Evolutionary conservation across 1,284 basidiomycete genomes (phyloP).

Genomic region (Cronartium quercuum): DNA sequence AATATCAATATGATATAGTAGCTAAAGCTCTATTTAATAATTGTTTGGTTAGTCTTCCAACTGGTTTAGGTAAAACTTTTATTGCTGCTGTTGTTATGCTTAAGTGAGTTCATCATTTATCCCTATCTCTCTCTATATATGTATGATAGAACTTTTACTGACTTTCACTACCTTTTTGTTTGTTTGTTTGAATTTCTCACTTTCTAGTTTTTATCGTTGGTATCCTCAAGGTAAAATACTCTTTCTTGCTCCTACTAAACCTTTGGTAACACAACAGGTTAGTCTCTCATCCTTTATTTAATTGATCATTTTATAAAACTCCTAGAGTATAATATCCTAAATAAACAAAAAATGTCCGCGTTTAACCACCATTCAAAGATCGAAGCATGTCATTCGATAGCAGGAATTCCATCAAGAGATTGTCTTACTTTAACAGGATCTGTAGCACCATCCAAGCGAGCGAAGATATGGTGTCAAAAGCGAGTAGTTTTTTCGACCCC

Average conservation of each 20-base stretch:
- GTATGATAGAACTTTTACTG: not conserved
- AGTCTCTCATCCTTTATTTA: not conserved
- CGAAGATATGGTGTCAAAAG: constrained; percentile 65
- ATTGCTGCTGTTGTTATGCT: constrained; percentile 92
- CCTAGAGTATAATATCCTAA: not conserved
- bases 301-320: not conserved
- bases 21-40: constrained; percentile 82
- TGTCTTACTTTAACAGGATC: constrained; percentile 79
- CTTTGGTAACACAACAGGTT: constrained; percentile 78
- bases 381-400: constrained; percentile 83
- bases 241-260: constrained; percentile 92
- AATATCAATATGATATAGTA: constrained; percentile 94
- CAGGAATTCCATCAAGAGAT: constrained; percentile 83
- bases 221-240: constrained; percentile 88
- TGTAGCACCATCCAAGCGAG: constrained; percentile 53
- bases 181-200: too few relatives aligned
- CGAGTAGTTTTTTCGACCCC: constrained; percentile 97
- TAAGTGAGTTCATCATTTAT: constrained; percentile 44
- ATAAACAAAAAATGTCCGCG: not conserved
- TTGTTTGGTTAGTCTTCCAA: constrained; percentile 87
- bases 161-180: not conserved
- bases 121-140: not conserved
- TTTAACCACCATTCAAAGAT: constrained; percentile 54
- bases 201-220: constrained; percentile 64
- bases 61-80: constrained; percentile 96